Percentiles rank a stretch among this genome's conserved stretches.
These are phyloP conservation scores for Boletus coccyginus DNA, from an alignment of 768 basidiomycete genomes.

Conservation along the genomic window DNA sequence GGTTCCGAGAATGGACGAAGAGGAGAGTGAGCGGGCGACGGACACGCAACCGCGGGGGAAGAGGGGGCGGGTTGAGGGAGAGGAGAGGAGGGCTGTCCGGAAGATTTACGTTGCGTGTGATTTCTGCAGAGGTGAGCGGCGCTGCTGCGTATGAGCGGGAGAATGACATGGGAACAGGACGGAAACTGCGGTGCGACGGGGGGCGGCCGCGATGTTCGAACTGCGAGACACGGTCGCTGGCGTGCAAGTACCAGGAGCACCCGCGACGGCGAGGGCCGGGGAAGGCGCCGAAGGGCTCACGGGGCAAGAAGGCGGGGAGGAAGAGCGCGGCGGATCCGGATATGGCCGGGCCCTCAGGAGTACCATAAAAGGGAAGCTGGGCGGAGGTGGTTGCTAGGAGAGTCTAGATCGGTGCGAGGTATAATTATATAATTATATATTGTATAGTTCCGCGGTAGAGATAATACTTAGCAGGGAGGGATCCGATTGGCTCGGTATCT, in stretches of 20 bases:
- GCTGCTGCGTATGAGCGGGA: background rate
- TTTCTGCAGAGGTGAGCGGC: conserved; percentile 67
- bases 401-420: conserved; percentile 15
- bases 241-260: conserved; percentile 53
- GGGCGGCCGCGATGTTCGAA: conserved; percentile 59
- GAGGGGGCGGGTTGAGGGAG: conserved; percentile 17
- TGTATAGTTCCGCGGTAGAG: conserved; percentile 29
- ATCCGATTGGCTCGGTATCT: conserved; percentile 67
- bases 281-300: conserved; percentile 63
- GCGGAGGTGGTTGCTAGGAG: conserved; percentile 14
- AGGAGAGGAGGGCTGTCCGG: conserved; percentile 24
- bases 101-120: conserved; percentile 60
- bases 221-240: conserved; percentile 51
- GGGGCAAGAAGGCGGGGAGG: conserved; percentile 39
- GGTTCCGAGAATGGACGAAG: conserved; percentile 8
- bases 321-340: conserved; percentile 25
- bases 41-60: conserved; percentile 15
- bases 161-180: conserved; percentile 39
- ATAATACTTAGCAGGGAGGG: conserved; percentile 18
- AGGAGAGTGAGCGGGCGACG: conserved; percentile 12
- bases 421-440: conserved; percentile 25
- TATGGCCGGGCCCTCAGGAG: conserved; percentile 25
- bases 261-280: conserved; percentile 69
- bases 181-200: conserved; percentile 77
- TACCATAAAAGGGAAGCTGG: conserved; percentile 21